Evolutionary conservation across 2,329 filamentous ascomycete species (phyloP).

Genomic region (Pestalotiopsis sp.): DNA sequence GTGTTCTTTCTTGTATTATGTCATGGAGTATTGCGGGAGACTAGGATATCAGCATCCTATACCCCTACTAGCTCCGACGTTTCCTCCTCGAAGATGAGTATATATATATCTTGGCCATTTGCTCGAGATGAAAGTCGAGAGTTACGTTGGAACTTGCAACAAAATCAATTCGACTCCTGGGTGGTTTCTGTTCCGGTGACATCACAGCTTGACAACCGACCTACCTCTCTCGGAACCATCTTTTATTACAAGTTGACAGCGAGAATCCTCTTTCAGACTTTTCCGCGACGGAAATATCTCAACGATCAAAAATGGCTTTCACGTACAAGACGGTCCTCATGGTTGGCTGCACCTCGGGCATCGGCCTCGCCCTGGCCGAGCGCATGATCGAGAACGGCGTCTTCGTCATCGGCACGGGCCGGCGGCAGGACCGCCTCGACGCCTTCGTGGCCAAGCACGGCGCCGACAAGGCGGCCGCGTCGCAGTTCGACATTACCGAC

Average conservation of each 20-base stretch:
- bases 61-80: background rate
- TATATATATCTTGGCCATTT: background rate
- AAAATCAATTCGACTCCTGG: no score
- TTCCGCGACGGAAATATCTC: no score
- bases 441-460: constrained; percentile 50
- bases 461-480: constrained; percentile 37
- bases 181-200: no score
- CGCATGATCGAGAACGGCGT: constrained; percentile 44
- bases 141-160: no score
- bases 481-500: constrained; percentile 47
- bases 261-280: no score
- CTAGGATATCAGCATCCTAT: background rate
- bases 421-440: constrained; percentile 54
- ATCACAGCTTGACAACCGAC: no score
- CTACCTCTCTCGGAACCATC: no score
- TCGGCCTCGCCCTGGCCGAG: constrained; percentile 29
- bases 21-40: background rate
- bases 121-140: background rate
- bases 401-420: constrained; percentile 57
- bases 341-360: constrained; percentile 30
- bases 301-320: constrained; percentile 21
- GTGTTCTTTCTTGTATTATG: background rate
- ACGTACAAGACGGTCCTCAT: constrained; percentile 30
- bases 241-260: no score
- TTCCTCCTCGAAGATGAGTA: background rate